Percentiles rank a stretch among this genome's conserved stretches.
These are phyloP conservation scores for apple (Malus domestica) DNA, from an alignment of 306 rosid genomes.

Conservation along the genomic window DNA sequence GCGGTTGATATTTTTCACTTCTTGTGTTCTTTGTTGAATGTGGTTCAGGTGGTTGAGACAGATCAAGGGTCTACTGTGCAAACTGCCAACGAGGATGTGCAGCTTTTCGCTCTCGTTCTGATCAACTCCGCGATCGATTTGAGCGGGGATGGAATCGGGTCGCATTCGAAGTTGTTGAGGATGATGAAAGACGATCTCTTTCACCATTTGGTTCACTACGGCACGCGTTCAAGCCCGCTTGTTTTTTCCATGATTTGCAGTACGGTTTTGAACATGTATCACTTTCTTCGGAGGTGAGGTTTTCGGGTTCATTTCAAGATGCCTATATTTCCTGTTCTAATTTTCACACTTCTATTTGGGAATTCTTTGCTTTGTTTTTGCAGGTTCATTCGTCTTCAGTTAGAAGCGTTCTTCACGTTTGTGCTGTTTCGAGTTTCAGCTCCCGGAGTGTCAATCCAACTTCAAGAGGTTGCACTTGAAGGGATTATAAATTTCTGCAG, in stretches of 20 bases:
- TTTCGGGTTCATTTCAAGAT: not conserved
- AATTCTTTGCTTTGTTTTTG: not conserved
- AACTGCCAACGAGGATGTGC: slow-evolving; percentile 71
- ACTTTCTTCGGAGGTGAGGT: slow-evolving; percentile 70
- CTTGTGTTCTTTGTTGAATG: slow-evolving; percentile 79
- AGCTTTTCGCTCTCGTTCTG: slow-evolving; percentile 66
- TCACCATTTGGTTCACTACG: slow-evolving; percentile 85
- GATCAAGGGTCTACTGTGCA: slow-evolving; percentile 43
- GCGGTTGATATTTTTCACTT: slow-evolving; percentile 75
- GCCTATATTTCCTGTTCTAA: not conserved
- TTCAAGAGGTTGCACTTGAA: slow-evolving; percentile 89
- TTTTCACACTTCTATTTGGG: not conserved
- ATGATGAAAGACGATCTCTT: slow-evolving; percentile 85
- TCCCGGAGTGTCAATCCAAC: slow-evolving; percentile 43
- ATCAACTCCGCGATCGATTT: slow-evolving; percentile 70
- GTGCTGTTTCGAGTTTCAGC: slow-evolving; percentile 47
- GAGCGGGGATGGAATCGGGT: slow-evolving; percentile 71
- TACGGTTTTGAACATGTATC: slow-evolving; percentile 71
- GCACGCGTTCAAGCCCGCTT: slow-evolving; percentile 60
- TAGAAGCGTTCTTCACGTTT: slow-evolving; percentile 65
- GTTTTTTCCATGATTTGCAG: slow-evolving; percentile 92
- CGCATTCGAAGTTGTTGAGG: slow-evolving; percentile 69
- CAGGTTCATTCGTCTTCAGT: slow-evolving; percentile 68
- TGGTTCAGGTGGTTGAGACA: slow-evolving; percentile 44
- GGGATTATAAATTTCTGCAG: slow-evolving; percentile 83